These are phyloP conservation scores for Cladophialophora yegresii DNA, from an alignment of 2,329 filamentous ascomycete genomes.

Conservation along the genomic window DNA sequence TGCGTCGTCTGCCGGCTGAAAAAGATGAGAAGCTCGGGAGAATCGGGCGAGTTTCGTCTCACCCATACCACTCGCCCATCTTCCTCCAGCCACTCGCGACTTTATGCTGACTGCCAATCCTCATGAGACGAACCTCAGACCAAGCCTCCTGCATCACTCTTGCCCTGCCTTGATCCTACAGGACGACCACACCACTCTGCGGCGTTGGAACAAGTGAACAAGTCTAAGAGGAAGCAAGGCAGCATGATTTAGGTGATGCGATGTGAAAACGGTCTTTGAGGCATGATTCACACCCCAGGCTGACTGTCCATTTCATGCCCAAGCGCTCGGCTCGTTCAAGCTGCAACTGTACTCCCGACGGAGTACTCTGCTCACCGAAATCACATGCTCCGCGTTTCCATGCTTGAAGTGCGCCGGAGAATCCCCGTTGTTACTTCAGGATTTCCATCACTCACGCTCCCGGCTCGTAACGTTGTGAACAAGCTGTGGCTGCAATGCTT, in stretches of 20 bases:
- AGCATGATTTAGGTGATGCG: not conserved
- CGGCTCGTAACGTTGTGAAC: not conserved
- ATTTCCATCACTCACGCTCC: not conserved
- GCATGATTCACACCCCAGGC: not conserved
- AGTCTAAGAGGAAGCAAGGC: not conserved
- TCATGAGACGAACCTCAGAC: not conserved
- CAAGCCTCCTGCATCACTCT: not conserved
- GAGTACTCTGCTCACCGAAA: not conserved
- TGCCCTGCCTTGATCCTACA: not conserved
- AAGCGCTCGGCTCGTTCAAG: not conserved
- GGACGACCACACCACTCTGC: not conserved
- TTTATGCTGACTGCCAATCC: conserved; percentile 1
- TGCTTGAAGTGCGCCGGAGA: not conserved
- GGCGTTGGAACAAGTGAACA: not conserved
- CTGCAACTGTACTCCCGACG: too few species aligned
- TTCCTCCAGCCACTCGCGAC: not conserved
- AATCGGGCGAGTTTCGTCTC: not conserved
- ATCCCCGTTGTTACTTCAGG: not conserved
- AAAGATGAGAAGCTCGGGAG: not conserved
- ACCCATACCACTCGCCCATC: not conserved
- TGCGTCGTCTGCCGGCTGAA: not conserved
- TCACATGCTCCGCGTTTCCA: not conserved
- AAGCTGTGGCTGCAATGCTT: not conserved
- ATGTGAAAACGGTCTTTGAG: not conserved
- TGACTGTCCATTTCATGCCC: not conserved